Percentiles rank a stretch among this genome's conserved stretches.
Evolutionary conservation across 139 green algal species (phyloP).

Genomic region (Closterium sp.): DNA sequence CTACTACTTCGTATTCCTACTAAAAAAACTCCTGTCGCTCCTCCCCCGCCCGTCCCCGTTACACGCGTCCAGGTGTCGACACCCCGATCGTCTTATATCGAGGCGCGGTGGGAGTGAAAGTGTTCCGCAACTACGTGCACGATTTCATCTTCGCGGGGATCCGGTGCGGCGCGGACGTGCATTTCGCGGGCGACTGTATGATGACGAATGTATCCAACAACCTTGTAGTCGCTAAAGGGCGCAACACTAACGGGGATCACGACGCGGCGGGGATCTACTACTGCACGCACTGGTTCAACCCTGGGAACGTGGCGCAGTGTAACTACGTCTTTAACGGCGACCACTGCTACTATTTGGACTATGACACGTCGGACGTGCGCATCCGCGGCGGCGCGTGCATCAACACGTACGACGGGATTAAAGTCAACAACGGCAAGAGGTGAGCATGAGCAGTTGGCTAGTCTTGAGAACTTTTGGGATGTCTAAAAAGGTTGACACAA

Average conservation of each 20-base stretch:
- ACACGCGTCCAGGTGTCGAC: too few species aligned
- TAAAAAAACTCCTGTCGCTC: too few species aligned
- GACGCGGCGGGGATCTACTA: constrained; percentile 20
- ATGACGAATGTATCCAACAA: not conserved
- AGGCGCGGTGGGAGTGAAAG: not conserved
- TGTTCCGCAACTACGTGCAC: constrained; percentile 30
- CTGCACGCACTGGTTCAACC: constrained; percentile 19
- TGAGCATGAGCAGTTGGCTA: too few species aligned
- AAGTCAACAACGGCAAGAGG: constrained; percentile 26
- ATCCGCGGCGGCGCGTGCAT: constrained; percentile 5
- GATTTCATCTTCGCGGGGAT: constrained; percentile 1
- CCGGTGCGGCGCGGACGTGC: not conserved
- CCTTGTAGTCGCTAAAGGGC: not conserved
- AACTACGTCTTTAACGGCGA: constrained; percentile 25
- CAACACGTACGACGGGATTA: constrained; percentile 9
- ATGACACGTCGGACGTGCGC: constrained; percentile 16
- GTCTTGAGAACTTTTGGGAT: too few species aligned
- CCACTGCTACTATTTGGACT: constrained; percentile 26
- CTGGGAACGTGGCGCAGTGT: constrained; percentile 7
- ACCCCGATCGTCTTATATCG: constrained; percentile 13
- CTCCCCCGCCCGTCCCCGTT: too few species aligned
- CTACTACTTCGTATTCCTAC: too few species aligned
- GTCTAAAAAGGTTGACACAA: too few species aligned
- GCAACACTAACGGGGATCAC: not conserved
- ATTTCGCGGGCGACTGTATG: not conserved